phyloP scores from a whole-genome alignment of 164 flowering plant species.

The Taxillus chinensis region DNA sequence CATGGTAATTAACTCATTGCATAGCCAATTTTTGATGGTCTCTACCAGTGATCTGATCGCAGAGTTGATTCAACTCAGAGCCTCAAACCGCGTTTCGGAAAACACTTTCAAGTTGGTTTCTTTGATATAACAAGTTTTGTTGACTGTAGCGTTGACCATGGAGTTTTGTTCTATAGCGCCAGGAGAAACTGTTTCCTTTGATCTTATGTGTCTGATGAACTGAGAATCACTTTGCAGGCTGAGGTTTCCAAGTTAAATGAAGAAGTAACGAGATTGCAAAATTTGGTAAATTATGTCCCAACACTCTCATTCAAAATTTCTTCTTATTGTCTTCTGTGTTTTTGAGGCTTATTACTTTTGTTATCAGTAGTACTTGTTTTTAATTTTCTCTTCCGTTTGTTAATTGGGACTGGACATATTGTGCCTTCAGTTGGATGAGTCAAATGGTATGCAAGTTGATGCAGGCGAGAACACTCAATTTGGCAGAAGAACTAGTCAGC shows the following conservation, averaged over 20 bases:
- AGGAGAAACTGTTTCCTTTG: not conserved
- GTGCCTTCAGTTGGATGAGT: not conserved
- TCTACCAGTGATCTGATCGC: too few relatives aligned
- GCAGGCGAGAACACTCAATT: not conserved
- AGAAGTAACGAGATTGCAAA: slow-evolving; percentile 33
- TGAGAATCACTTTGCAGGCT: slow-evolving; percentile 30
- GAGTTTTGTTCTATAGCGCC: not conserved
- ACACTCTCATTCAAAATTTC: too few relatives aligned
- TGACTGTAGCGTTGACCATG: not conserved
- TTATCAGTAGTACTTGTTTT: too few relatives aligned
- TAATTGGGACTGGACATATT: too few relatives aligned
- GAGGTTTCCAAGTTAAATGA: slow-evolving; percentile 41
- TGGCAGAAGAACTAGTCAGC: slow-evolving; percentile 7
- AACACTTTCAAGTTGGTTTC: too few relatives aligned
- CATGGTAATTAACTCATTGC: not conserved
- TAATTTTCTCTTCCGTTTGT: too few relatives aligned
- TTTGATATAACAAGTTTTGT: too few relatives aligned
- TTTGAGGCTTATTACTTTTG: too few relatives aligned
- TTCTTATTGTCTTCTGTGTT: too few relatives aligned
- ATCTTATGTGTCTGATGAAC: not conserved
- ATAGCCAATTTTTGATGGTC: not conserved
- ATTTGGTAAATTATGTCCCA: slow-evolving; percentile 26
- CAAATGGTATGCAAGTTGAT: not conserved
- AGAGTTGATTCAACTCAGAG: too few relatives aligned
- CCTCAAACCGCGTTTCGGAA: too few relatives aligned